phyloP scores from a whole-genome alignment of 352 stramenopile species.

The Phytophthora capsici region DNA sequence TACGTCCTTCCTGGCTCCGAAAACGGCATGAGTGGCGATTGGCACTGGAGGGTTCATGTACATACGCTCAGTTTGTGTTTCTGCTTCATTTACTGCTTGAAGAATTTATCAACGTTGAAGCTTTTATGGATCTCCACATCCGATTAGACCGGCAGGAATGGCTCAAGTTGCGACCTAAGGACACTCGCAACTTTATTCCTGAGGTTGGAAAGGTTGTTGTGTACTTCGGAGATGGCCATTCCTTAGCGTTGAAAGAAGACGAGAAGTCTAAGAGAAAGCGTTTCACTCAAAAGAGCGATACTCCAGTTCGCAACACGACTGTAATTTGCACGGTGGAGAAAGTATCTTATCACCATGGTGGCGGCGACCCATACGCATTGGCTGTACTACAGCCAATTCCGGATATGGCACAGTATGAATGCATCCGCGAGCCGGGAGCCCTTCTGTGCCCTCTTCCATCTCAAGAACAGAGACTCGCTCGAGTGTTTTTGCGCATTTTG shows the following conservation, averaged over 20 bases:
- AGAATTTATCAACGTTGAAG: conserved; percentile 82
- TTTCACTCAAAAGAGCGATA: conserved; percentile 76
- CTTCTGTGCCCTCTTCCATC: conserved; percentile 75
- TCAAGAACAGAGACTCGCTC: conserved; percentile 56
- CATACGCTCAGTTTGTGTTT: conserved; percentile 77
- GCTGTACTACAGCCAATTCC: conserved; percentile 54
- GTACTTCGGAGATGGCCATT: conserved; percentile 85
- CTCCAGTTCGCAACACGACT: conserved; percentile 53
- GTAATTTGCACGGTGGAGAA: conserved; percentile 67
- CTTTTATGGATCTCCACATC: conserved; percentile 80
- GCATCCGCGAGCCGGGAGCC: conserved; percentile 37
- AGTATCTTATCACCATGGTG: conserved; percentile 82
- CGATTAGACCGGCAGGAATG: conserved; percentile 77
- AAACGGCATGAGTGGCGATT: conserved; percentile 82
- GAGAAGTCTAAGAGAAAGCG: conserved; percentile 78
- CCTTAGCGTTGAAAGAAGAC: conserved; percentile 80
- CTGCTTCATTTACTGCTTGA: conserved; percentile 75
- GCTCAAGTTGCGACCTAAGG: conserved; percentile 78
- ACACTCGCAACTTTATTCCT: conserved; percentile 79
- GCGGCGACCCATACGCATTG: conserved; percentile 79
- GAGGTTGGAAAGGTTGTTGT: conserved; percentile 68
- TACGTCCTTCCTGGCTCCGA: conserved; percentile 73
- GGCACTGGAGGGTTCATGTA: conserved; percentile 64
- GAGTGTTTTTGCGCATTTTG: conserved; percentile 69
- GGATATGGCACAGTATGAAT: conserved; percentile 37